Conservation (phyloP, 306 rosid genomes). For the Elaeagnus macrophylla region DNA sequence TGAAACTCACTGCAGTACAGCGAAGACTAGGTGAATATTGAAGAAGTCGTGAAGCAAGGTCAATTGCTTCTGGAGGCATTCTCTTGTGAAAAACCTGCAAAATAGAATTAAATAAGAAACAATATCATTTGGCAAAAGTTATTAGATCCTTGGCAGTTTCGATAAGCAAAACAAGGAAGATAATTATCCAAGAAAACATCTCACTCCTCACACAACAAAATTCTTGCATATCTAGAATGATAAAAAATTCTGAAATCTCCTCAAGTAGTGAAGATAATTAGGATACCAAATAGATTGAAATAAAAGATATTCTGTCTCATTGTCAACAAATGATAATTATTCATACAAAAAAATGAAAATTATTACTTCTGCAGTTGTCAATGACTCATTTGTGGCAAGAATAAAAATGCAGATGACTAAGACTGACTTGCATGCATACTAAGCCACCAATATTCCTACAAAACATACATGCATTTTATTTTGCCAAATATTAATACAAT, state of each 20-base stretch:
- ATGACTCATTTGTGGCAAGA: no score
- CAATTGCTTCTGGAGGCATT: constrained; percentile 98
- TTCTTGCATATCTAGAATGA: background rate
- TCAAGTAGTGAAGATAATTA: background rate
- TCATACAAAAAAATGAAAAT: no score
- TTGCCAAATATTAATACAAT: background rate
- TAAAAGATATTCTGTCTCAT: no score
- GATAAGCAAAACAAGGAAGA: no score
- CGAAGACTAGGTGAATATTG: constrained; percentile 96
- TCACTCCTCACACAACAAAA: no score
- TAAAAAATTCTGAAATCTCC: background rate
- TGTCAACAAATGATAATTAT: no score
- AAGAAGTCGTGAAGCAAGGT: constrained; percentile 93
- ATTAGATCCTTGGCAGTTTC: no score
- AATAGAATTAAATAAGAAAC: constrained; percentile 16
- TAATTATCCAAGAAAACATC: no score
- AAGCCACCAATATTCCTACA: background rate
- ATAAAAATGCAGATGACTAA: no score
- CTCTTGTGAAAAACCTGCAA: constrained; percentile 80
- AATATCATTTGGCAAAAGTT: background rate
- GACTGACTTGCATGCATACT: background rate
- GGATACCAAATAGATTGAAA: background rate
- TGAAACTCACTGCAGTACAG: constrained; percentile 72
- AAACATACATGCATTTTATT: background rate
- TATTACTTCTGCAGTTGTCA: no score